Percentiles rank a stretch among this genome's conserved stretches.
Evolutionary conservation across 495 filamentous ascomycete species (phyloP).

Genomic region (Talaromyces liani): DNA sequence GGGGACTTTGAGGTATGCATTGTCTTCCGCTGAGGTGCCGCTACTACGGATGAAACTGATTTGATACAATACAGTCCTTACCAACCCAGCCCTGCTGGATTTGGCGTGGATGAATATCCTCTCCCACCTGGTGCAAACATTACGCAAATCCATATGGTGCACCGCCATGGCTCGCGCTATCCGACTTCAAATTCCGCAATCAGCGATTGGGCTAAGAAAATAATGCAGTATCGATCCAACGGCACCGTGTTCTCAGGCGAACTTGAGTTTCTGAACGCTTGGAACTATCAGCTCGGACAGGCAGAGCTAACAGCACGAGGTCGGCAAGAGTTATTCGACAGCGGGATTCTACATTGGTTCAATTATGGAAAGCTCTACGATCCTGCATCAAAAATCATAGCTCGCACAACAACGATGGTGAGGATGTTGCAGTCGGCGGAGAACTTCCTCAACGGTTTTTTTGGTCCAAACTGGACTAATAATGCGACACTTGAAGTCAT

Average conservation of each 20-base stretch:
- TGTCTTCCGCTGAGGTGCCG: no score
- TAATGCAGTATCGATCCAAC: not conserved
- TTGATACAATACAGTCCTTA: no score
- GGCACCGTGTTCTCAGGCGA: not conserved
- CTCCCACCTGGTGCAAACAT: no score
- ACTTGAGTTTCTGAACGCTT: not conserved
- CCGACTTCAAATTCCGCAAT: not conserved
- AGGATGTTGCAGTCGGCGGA: not conserved
- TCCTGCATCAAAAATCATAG: not conserved
- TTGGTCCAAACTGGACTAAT: not conserved
- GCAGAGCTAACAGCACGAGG: not conserved
- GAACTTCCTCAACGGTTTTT: not conserved
- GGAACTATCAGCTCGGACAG: not conserved
- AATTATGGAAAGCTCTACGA: not conserved
- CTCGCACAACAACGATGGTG: not conserved
- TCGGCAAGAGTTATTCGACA: not conserved
- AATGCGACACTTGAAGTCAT: not conserved
- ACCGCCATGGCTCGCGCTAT: not conserved
- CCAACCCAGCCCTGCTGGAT: no score
- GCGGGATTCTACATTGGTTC: no score
- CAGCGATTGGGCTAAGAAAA: not conserved
- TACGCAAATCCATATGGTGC: not conserved
- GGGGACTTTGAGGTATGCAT: no score
- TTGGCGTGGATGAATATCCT: conserved; percentile 29
- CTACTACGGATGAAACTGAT: no score